Base-by-base conservation (phyloP, 192 early-diverging fungal genomes). In the Geosiphon pyriformis region DNA sequence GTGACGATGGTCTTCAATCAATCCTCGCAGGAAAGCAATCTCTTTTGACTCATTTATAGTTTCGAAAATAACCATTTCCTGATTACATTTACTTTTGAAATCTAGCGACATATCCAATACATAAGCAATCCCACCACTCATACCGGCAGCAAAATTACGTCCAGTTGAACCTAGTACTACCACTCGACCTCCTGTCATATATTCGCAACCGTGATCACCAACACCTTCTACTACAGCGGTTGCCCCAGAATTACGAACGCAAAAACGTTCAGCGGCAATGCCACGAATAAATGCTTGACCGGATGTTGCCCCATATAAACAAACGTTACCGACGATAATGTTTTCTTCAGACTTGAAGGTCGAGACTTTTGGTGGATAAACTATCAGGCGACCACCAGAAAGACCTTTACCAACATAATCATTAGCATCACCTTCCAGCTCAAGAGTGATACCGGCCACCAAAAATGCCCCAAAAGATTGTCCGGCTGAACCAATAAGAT, bases 401-500 rank as follows among this genome's bases (percentile, higher is more conserved):
- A 98, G 82, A 61, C 96, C 96, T 82, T 98, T 98, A 62, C 96
- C 96, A 33, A 98, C 96, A 66, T 98, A 98, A 82, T 97, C 96
- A 82, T 98, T 98, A 3, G 95, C 87, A 69, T 98, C 96, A 68
- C 96, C 96, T 75, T 98, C 95, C 46, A 98, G 80, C 54, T 94
- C 92, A 42, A 98, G 82, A 25, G 86, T 85, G 46, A 97, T 82
- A 71, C 96, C 96, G 1, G 85, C 78, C 17, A 92, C 90, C 53
- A 98, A 79, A 82, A 96, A 98, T 23, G 94, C 94, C 64, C 93
- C 96, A 32, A 97, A 80, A 15, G 92, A 94, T 80, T 98, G 96
- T 66, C 96, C 96, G 1, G 96, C 96, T 49, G 92, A 94, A 4
- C 96, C 96, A 30, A 68, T 86, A 51, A 97, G 80, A 27, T 86